phyloP scores from a whole-genome alignment of 495 filamentous ascomycete species.

The Talaromyces liani region DNA sequence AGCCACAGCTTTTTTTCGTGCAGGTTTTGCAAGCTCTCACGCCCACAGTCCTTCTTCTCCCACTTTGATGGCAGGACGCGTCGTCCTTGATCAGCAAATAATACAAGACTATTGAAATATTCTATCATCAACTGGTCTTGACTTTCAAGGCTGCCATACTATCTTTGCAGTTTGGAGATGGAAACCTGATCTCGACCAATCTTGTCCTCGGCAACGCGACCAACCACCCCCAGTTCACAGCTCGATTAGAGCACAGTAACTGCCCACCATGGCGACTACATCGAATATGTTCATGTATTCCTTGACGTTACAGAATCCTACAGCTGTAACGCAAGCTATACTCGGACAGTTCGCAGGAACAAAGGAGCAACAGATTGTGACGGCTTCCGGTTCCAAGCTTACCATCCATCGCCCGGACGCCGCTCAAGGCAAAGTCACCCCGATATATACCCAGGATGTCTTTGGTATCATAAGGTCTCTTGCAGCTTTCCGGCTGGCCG shows the following conservation, averaged over 20 bases:
- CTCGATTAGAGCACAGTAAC: constrained; percentile 14
- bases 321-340: constrained; percentile 81
- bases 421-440: constrained; percentile 73
- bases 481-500: constrained; percentile 82
- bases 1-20: constrained; percentile 6
- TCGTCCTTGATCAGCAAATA: neutral
- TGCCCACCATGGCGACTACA: constrained; percentile 82
- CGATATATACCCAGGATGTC: constrained; percentile 81
- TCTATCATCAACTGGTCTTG: neutral
- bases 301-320: constrained; percentile 84
- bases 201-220: constrained; percentile 7
- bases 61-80: neutral
- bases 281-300: constrained; percentile 98
- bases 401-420: constrained; percentile 83
- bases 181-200: constrained; percentile 4
- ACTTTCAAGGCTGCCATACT: neutral
- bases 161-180: neutral
- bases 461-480: constrained; percentile 91
- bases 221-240: constrained; percentile 11
- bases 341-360: constrained; percentile 90
- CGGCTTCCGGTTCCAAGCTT: constrained; percentile 82
- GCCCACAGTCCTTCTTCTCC: neutral
- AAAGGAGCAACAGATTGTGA: constrained; percentile 94
- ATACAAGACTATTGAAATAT: neutral
- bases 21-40: neutral